phyloP scores from a whole-genome alignment of 108 stramenopile species.

The Cyclostephanos invisitatus region DNA sequence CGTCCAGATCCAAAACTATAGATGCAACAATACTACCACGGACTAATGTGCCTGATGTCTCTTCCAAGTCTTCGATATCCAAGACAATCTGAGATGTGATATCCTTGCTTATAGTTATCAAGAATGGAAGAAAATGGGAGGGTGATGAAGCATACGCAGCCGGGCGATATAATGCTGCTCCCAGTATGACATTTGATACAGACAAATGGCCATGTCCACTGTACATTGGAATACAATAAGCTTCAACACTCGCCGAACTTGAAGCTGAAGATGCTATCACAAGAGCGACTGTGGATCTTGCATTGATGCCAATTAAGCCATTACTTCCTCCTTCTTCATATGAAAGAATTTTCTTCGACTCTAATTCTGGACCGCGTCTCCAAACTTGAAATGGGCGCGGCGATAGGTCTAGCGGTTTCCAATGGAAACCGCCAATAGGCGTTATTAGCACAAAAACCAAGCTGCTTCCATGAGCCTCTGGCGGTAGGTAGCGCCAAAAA shows the following conservation, averaged over 20 bases:
- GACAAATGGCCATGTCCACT: constrained; percentile 66
- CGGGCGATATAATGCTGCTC: constrained; percentile 73
- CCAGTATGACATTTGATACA: constrained; percentile 69
- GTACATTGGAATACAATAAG: constrained; percentile 77
- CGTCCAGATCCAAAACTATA: constrained; percentile 57
- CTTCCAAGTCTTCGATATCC: constrained; percentile 37
- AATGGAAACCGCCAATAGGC: constrained; percentile 88
- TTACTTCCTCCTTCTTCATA: constrained; percentile 92
- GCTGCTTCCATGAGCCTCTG: constrained; percentile 75
- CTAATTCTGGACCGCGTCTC: constrained; percentile 78
- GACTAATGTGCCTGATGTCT: constrained; percentile 35
- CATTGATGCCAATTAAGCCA: constrained; percentile 65
- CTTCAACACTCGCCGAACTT: constrained; percentile 62
- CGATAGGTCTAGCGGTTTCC: constrained; percentile 85
- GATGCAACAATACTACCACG: constrained; percentile 54
- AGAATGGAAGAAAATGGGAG: constrained; percentile 63
- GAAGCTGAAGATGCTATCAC: constrained; percentile 62
- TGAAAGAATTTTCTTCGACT: constrained; percentile 82
- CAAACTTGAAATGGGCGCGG: constrained; percentile 86
- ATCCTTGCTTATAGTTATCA: constrained; percentile 48
- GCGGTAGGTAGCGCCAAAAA: constrained; percentile 87
- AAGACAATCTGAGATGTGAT: constrained; percentile 47
- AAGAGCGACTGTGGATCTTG: constrained; percentile 76
- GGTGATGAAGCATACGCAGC: constrained; percentile 24
- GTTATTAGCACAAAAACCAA: constrained; percentile 85